A percentile compares a stretch with the other conserved stretches of the same genome.
Evolutionary conservation across 2,329 filamentous ascomycete genomes (phyloP).

Genomic region (Microcyclospora pomicola): DNA sequence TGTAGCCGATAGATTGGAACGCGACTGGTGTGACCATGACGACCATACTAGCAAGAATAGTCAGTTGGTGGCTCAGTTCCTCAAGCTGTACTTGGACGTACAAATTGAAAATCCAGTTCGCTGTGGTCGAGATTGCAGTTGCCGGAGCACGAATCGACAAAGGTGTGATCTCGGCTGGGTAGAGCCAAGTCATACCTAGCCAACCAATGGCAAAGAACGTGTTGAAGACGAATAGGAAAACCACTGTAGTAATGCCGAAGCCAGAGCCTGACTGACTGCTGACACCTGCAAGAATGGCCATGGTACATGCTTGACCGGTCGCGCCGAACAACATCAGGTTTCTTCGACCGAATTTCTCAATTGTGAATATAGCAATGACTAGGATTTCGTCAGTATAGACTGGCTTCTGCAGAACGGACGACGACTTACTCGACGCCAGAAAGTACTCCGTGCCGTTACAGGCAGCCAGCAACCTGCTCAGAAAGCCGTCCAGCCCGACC

Average conservation of each 20-base stretch:
- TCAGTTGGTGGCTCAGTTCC: too few relatives aligned
- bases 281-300: slow-evolving; percentile 14
- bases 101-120: slow-evolving; percentile 35
- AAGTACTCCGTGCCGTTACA: slow-evolving; percentile 43
- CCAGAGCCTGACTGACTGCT: slow-evolving; percentile 5
- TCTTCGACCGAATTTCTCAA: slow-evolving; percentile 41
- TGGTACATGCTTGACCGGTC: slow-evolving; percentile 28
- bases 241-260: slow-evolving; percentile 4
- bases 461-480: slow-evolving; percentile 38
- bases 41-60: slow-evolving; percentile 1
- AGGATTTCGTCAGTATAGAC: slow-evolving; percentile 6
- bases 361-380: slow-evolving; percentile 35
- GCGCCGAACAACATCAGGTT: slow-evolving; percentile 60
- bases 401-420: too few relatives aligned
- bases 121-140: slow-evolving; percentile 25
- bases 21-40: slow-evolving; percentile 35
- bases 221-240: slow-evolving; percentile 12
- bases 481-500: slow-evolving; percentile 37
- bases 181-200: slow-evolving; percentile 11
- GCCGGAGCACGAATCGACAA: slow-evolving; percentile 9
- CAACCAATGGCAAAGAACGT: slow-evolving; percentile 14
- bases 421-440: slow-evolving; percentile 18
- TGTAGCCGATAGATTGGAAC: slow-evolving; percentile 41
- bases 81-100: too few relatives aligned
- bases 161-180: slow-evolving; percentile 13